A percentile compares a stretch with the other conserved stretches of the same genome.
Evolutionary conservation across 78 protist species (phyloP).

Genomic region (Thecamonas trahens): DNA sequence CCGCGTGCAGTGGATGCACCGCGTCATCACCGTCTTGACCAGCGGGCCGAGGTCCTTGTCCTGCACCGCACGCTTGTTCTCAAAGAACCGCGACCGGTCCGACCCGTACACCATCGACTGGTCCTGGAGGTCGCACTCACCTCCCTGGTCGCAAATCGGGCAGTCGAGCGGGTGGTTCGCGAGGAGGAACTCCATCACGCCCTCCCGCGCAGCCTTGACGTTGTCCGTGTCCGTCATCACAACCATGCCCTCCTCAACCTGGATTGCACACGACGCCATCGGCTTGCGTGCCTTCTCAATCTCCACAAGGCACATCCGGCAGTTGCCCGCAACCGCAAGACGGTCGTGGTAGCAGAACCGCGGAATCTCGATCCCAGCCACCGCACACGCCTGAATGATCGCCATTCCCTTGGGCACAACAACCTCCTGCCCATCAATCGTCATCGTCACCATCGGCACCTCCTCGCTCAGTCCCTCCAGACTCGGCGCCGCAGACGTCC

Average conservation of each 20-base stretch:
- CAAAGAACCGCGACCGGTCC: slow-evolving; percentile 42
- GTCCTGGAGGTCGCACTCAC: slow-evolving; percentile 78
- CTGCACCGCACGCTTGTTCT: slow-evolving; percentile 66
- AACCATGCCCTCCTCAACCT: slow-evolving; percentile 57
- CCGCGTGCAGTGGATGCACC: slow-evolving; percentile 83
- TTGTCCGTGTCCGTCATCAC: slow-evolving; percentile 46
- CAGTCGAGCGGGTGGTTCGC: slow-evolving; percentile 74
- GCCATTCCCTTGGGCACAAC: slow-evolving; percentile 18
- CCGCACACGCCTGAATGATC: slow-evolving; percentile 51
- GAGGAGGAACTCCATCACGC: slow-evolving; percentile 77
- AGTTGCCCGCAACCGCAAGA: slow-evolving; percentile 79
- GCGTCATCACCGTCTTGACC: slow-evolving; percentile 68
- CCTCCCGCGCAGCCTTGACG: slow-evolving; percentile 57
- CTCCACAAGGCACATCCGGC: slow-evolving; percentile 86
- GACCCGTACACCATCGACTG: slow-evolving; percentile 44
- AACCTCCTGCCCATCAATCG: slow-evolving; percentile 15
- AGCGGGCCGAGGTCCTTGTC: slow-evolving; percentile 74
- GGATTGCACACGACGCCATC: slow-evolving; percentile 76
- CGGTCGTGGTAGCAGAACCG: slow-evolving; percentile 82
- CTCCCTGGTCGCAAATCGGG: slow-evolving; percentile 82
- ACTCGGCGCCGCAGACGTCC: too few species aligned
- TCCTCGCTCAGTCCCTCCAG: too few species aligned
- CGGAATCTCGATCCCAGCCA: slow-evolving; percentile 58
- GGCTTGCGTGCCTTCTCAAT: slow-evolving; percentile 68
- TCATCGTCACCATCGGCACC: too few species aligned